Evolutionary conservation across 192 early-diverging fungal species (phyloP).

Genomic region (Linnemannia elongata): DNA sequence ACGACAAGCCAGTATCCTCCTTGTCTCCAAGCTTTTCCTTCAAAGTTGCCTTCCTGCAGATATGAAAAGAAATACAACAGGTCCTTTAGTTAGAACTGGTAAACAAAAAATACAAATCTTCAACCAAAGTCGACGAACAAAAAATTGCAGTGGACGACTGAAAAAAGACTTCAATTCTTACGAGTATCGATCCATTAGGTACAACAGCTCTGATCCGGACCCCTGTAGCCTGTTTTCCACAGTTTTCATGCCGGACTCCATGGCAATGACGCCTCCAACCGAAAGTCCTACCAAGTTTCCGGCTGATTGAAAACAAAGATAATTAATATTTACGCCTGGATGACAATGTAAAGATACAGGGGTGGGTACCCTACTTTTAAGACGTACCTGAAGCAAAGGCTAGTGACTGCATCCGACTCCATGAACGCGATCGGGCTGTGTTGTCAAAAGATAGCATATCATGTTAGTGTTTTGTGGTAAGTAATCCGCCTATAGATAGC

Average conservation of each 20-base stretch:
- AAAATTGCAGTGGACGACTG: not conserved
- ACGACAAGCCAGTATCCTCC: not conserved
- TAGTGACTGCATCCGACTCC: constrained; percentile 21
- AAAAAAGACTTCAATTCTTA: not conserved
- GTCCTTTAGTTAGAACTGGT: no score
- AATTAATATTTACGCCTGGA: not conserved
- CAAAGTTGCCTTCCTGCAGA: constrained; percentile 27
- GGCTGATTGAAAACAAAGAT: not conserved
- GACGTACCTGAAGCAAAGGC: constrained; percentile 18
- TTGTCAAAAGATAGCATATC: not conserved
- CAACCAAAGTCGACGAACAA: not conserved
- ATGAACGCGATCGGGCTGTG: constrained; percentile 34
- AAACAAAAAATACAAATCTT: not conserved
- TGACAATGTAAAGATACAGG: no score
- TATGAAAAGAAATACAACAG: no score
- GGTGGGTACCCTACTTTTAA: no score
- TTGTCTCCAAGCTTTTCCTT: constrained; percentile 24
- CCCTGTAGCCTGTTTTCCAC: constrained; percentile 30
- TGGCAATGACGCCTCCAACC: constrained; percentile 38
- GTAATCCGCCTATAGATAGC: not conserved
- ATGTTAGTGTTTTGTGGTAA: not conserved
- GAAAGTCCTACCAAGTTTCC: constrained; percentile 39
- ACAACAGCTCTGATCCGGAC: constrained; percentile 49
- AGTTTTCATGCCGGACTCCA: constrained; percentile 55
- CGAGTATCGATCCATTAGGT: constrained; percentile 55